A percentile compares a stretch with the other conserved stretches of the same genome.
Evolutionary conservation across 768 basidiomycete genomes (phyloP).

Genomic region (Saitozyma podzolica): DNA sequence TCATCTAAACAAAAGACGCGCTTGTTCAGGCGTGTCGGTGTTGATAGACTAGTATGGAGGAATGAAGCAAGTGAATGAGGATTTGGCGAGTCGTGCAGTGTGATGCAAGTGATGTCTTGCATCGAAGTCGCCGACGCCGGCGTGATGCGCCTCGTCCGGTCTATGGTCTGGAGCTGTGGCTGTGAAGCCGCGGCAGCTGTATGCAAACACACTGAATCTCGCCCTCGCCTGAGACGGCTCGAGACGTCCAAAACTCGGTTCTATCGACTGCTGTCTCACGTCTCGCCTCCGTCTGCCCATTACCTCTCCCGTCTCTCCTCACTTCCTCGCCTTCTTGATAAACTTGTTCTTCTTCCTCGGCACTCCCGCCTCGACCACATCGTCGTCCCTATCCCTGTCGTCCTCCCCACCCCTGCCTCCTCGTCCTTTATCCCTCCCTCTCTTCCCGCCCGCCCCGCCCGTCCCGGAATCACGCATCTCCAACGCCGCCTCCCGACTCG

Average conservation of each 20-base stretch:
- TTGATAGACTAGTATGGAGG: not conserved
- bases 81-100: not conserved
- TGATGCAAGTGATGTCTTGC: too few species aligned
- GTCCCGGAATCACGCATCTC: conserved; percentile 77
- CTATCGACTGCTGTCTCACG: too few species aligned
- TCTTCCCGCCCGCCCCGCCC: conserved; percentile 59
- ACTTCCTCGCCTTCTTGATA: conserved; percentile 12
- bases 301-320: not conserved
- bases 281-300: too few species aligned
- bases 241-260: too few species aligned
- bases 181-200: too few species aligned
- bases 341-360: conserved; percentile 61
- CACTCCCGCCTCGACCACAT: conserved; percentile 86
- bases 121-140: too few species aligned
- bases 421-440: conserved; percentile 57
- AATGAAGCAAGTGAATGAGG: not conserved
- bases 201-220: too few species aligned
- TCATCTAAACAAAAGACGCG: not conserved
- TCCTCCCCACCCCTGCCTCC: conserved; percentile 59
- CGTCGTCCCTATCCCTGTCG: conserved; percentile 87
- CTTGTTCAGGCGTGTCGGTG: too few species aligned
- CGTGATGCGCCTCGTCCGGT: too few species aligned
- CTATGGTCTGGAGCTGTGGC: too few species aligned
- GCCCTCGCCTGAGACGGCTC: too few species aligned
- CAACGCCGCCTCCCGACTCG: conserved; percentile 66